Conservation (phyloP, 345 rosid genomes). For the Eucalyptus marginata region DNA sequence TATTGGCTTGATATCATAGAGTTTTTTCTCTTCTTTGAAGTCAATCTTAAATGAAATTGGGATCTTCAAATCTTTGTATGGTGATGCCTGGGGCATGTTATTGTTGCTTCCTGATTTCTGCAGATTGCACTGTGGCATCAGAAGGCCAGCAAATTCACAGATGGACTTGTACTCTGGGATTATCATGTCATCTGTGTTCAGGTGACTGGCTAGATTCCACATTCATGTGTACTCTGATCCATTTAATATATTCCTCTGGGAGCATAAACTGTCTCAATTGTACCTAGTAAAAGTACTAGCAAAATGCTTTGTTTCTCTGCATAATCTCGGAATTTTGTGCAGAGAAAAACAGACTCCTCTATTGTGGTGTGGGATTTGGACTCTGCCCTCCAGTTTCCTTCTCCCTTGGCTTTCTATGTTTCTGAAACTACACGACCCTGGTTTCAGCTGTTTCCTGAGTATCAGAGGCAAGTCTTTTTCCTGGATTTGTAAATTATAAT, state of each 20-base stretch:
- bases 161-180: constrained; percentile 82
- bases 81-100: background rate
- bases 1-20: background rate
- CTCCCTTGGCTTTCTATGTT: constrained; percentile 45
- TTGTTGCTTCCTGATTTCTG: background rate
- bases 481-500: background rate
- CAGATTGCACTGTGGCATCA: constrained; percentile 95
- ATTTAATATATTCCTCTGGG: background rate
- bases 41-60: background rate
- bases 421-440: constrained; percentile 60
- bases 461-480: constrained; percentile 35
- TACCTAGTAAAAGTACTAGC: background rate
- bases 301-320: background rate
- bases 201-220: constrained; percentile 12
- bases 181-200: constrained; percentile 83
- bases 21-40: background rate
- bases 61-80: background rate
- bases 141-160: constrained; percentile 72
- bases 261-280: background rate
- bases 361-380: constrained; percentile 79
- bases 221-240: background rate
- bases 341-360: constrained; percentile 39
- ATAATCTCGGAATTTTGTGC: background rate
- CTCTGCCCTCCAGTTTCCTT: constrained; percentile 75
- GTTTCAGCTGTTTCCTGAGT: constrained; percentile 69